Conservation (phyloP, 2,329 filamentous ascomycete genomes). For the Diaporthe capsici region DNA sequence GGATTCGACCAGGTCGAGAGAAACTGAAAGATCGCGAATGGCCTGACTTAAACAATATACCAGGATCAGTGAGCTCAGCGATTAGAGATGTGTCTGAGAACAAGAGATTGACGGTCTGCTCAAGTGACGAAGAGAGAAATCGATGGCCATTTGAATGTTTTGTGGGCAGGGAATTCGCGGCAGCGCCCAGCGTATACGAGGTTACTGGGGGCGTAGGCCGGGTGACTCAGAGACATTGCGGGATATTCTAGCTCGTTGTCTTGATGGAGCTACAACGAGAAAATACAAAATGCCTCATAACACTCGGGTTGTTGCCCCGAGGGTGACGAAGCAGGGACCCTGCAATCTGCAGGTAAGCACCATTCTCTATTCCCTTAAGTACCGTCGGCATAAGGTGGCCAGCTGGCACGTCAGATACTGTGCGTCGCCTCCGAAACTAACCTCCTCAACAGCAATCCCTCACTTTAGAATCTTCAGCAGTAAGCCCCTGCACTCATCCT, state of each 20-base stretch:
- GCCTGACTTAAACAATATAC: too few species aligned
- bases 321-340: neutral
- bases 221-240: neutral
- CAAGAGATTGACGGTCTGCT: too few species aligned
- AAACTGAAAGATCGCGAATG: too few species aligned
- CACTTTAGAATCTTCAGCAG: neutral
- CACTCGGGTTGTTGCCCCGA: neutral
- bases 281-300: neutral
- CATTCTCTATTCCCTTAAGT: neutral
- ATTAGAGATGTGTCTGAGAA: too few species aligned
- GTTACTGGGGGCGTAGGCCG: too few species aligned
- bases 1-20: too few species aligned
- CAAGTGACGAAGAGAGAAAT: too few species aligned
- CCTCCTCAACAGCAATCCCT: neutral
- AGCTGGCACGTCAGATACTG: neutral
- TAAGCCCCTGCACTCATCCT: neutral
- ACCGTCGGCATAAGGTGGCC: neutral
- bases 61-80: too few species aligned
- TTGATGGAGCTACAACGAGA: neutral
- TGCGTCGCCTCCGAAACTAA: neutral
- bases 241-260: neutral
- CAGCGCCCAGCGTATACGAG: too few species aligned
- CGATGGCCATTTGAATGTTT: too few species aligned
- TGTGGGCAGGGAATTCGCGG: too few species aligned
- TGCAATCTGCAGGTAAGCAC: neutral